Conservation (phyloP, 441 rosid genomes). For the Viola pubescens region DNA sequence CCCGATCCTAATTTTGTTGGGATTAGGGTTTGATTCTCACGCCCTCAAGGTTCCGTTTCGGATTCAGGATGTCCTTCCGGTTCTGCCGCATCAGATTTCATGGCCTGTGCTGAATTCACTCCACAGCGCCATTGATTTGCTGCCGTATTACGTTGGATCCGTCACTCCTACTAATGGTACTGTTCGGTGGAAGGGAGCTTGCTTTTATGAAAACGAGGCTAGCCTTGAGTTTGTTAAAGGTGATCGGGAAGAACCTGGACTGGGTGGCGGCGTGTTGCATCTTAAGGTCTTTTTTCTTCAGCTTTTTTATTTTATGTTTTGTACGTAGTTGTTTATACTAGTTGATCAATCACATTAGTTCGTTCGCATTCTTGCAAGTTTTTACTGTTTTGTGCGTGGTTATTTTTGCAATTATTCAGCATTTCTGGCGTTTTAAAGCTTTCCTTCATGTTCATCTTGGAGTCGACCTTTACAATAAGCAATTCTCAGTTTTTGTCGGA, state of each 20-base stretch:
- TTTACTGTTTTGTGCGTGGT: no score
- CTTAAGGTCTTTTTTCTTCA: slow-evolving; percentile 43
- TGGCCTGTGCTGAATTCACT: slow-evolving; percentile 86
- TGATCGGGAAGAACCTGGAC: slow-evolving; percentile 42
- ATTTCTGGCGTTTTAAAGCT: no score
- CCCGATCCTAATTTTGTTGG: slow-evolving; percentile 27
- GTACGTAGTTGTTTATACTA: neutral
- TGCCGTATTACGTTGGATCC: slow-evolving; percentile 76
- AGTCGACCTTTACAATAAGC: no score
- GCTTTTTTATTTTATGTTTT: neutral
- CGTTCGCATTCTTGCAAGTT: no score
- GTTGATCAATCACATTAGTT: neutral
- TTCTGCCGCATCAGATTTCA: slow-evolving; percentile 72
- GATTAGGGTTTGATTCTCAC: slow-evolving; percentile 40
- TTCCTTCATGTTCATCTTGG: no score
- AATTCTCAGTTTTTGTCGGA: no score
- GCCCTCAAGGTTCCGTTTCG: slow-evolving; percentile 61
- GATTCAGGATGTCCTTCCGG: slow-evolving; percentile 70
- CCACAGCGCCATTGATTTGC: slow-evolving; percentile 73
- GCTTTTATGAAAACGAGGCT: slow-evolving; percentile 79
- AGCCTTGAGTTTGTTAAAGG: slow-evolving; percentile 51
- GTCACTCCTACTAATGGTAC: slow-evolving; percentile 52
- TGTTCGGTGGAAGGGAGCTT: slow-evolving; percentile 78
- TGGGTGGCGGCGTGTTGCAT: slow-evolving; percentile 81
- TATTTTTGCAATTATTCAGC: no score